Conservation (phyloP, 495 filamentous ascomycete species). For the Penicillium nucicola region DNA sequence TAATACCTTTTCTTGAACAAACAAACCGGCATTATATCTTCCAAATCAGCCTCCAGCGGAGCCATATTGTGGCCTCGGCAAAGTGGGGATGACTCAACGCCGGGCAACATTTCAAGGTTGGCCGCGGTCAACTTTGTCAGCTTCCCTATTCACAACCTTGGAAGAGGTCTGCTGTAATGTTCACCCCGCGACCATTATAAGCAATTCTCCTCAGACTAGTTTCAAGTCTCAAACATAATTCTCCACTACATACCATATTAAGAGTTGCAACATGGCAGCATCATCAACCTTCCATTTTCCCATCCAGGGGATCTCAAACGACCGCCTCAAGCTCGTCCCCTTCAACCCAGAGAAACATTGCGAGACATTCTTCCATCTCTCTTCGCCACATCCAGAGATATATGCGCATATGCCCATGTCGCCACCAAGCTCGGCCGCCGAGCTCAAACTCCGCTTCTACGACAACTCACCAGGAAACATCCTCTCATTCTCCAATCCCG, state of each 20-base stretch:
- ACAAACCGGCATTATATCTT: too few relatives aligned
- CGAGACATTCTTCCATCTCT: conserved; percentile 13
- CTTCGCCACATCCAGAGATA: conserved; percentile 12
- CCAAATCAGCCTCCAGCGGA: too few relatives aligned
- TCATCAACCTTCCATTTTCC: conserved; percentile 10
- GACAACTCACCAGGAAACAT: conserved; percentile 1
- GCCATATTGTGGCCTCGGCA: too few relatives aligned
- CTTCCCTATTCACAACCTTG: too few relatives aligned
- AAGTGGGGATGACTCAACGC: not conserved
- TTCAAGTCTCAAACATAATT: too few relatives aligned
- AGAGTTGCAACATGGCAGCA: conserved; percentile 1
- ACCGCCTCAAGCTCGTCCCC: conserved; percentile 14
- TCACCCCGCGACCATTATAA: too few relatives aligned
- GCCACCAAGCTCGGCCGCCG: conserved; percentile 2
- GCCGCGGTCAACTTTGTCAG: too few relatives aligned
- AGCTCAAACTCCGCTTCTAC: conserved; percentile 12
- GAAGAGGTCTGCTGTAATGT: too few relatives aligned
- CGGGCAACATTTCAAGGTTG: not conserved
- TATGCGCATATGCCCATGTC: conserved; percentile 15
- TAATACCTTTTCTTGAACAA: too few relatives aligned
- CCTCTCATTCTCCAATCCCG: conserved; percentile 17
- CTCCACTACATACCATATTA: too few relatives aligned
- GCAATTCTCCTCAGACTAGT: too few relatives aligned
- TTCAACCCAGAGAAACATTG: conserved; percentile 15
- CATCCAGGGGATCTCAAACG: conserved; percentile 7